These are phyloP conservation scores for Lactarius psammicola DNA, from an alignment of 768 basidiomycete genomes.

Conservation along the genomic window DNA sequence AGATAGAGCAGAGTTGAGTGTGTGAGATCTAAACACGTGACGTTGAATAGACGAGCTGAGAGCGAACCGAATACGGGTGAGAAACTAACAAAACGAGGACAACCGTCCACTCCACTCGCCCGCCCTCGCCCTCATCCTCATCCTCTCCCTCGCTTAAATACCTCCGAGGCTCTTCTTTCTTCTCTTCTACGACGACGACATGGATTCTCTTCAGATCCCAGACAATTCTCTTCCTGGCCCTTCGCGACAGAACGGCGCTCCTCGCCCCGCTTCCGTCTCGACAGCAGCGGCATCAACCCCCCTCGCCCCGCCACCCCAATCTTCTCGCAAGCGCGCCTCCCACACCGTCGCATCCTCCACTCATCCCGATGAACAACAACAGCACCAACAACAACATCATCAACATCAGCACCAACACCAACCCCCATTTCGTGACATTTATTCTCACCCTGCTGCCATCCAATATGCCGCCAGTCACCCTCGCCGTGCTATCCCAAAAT, in stretches of 20 bases:
- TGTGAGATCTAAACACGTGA: conserved; percentile 41
- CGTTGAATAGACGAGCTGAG: neutral
- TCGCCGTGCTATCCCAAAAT: conserved; percentile 83
- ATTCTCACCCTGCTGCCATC: conserved; percentile 79
- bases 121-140: neutral
- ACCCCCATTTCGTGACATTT: conserved; percentile 65
- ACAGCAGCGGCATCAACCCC: conserved; percentile 52
- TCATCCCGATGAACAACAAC: conserved; percentile 41
- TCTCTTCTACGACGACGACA: conserved; percentile 24
- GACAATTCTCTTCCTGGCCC: conserved; percentile 45
- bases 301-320: conserved; percentile 38
- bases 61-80: neutral
- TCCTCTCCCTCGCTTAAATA: neutral
- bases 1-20: conserved; percentile 63
- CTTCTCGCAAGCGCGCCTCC: conserved; percentile 62
- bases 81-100: no score
- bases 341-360: conserved; percentile 62
- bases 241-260: conserved; percentile 42
- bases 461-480: conserved; percentile 84
- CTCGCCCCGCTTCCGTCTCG: conserved; percentile 60
- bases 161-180: neutral
- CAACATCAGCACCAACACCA: conserved; percentile 22
- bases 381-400: no score
- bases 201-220: conserved; percentile 46
- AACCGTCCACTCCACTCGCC: neutral